These are phyloP conservation scores for Aspergillus sp. DNA, from an alignment of 2,329 filamentous ascomycete species.

Conservation along the genomic window DNA sequence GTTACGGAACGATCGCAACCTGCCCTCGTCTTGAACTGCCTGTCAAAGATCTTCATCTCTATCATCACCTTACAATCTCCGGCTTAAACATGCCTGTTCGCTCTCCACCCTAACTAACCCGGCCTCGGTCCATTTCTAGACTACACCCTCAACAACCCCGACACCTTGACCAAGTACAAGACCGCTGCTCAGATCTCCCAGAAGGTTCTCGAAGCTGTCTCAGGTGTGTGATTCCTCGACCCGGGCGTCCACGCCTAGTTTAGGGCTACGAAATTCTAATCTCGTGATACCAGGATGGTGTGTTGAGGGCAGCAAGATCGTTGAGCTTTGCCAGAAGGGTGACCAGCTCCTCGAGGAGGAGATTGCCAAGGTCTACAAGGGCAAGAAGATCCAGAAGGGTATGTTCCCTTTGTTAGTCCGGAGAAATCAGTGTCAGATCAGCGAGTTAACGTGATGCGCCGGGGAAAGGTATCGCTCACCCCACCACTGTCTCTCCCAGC, in stretches of 20 bases:
- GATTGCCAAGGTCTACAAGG: conserved; percentile 93
- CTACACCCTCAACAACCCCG: conserved; percentile 85
- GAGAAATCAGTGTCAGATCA: background rate
- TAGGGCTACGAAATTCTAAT: conserved; percentile 24
- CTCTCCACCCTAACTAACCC: conserved; percentile 21
- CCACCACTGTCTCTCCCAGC: conserved; percentile 90
- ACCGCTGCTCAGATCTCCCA: conserved; percentile 92
- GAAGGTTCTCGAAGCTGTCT: conserved; percentile 87
- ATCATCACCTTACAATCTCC: background rate
- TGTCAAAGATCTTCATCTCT: background rate
- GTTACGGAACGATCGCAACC: background rate
- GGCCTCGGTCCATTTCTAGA: conserved; percentile 54
- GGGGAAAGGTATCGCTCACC: conserved; percentile 76
- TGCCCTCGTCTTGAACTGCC: background rate
- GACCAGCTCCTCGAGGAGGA: conserved; percentile 95
- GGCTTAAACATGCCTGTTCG: conserved; percentile 3
- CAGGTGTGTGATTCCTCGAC: conserved; percentile 48
- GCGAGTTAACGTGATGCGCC: conserved; percentile 25
- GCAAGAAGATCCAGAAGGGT: conserved; percentile 96
- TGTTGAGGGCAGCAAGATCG: conserved; percentile 84
- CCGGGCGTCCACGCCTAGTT: background rate
- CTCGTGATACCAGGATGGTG: conserved; percentile 58
- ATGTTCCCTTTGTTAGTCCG: conserved; percentile 31
- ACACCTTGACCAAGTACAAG: conserved; percentile 99
- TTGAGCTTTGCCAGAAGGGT: conserved; percentile 91